phyloP scores from a whole-genome alignment of 768 basidiomycete genomes.

The Tephrocybe sp. region DNA sequence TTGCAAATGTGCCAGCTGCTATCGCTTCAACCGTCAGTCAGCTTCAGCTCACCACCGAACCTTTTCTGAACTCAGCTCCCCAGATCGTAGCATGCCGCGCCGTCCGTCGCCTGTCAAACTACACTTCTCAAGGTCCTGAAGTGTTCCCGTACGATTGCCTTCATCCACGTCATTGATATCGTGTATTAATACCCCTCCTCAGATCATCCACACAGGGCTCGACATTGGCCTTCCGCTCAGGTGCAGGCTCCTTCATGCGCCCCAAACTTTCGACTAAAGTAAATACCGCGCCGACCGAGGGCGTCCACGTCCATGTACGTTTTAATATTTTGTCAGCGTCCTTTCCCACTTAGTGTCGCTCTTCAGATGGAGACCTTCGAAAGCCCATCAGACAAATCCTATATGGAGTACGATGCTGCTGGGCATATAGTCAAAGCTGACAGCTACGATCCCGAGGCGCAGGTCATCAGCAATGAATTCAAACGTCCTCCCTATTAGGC shows the following conservation, averaged over 20 bases:
- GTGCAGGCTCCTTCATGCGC: constrained; percentile 26
- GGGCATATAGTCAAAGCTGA: constrained; percentile 49
- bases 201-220: constrained; percentile 48
- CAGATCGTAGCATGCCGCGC: constrained; percentile 63
- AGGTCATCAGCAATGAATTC: constrained; percentile 60
- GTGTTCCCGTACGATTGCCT: constrained; percentile 49
- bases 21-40: constrained; percentile 61
- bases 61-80: background rate
- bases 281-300: constrained; percentile 39
- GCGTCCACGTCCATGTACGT: constrained; percentile 62
- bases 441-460: constrained; percentile 58
- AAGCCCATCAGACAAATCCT: constrained; percentile 42
- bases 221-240: constrained; percentile 59
- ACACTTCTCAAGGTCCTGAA: constrained; percentile 47
- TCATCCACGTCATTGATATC: background rate
- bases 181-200: constrained; percentile 1
- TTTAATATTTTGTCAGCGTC: constrained; percentile 1
- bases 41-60: background rate
- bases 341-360: constrained; percentile 1
- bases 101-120: constrained; percentile 67
- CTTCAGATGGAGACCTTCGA: constrained; percentile 70
- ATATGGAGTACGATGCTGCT: constrained; percentile 54
- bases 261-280: constrained; percentile 36
- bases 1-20: constrained; percentile 72
- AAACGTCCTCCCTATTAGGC: constrained; percentile 54